These are phyloP conservation scores for Moniliophthora roreri DNA, from an alignment of 1,284 basidiomycete genomes.

Conservation along the genomic window DNA sequence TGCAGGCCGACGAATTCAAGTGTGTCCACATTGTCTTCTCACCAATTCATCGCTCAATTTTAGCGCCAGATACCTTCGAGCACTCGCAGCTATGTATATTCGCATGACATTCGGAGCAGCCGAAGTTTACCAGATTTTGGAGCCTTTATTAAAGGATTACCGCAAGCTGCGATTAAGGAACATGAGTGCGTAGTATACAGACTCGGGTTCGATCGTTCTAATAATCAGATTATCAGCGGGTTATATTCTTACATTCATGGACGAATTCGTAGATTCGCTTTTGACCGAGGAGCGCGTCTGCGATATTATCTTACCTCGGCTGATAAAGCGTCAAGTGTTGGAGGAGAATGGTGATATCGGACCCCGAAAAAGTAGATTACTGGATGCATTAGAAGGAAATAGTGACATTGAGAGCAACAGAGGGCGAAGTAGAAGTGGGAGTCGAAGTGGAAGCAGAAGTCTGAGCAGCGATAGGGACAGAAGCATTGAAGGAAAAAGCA, in stretches of 20 bases:
- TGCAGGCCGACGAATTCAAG: slow-evolving; percentile 98
- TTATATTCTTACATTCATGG: slow-evolving; percentile 63
- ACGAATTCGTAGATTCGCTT: slow-evolving; percentile 89
- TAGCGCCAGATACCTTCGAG: slow-evolving; percentile 79
- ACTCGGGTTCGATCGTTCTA: too few species aligned
- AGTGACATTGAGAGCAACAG: slow-evolving; percentile 48
- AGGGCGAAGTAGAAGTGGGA: slow-evolving; percentile 33
- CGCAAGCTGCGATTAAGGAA: slow-evolving; percentile 84
- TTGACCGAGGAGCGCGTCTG: slow-evolving; percentile 91
- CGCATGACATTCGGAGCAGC: slow-evolving; percentile 90
- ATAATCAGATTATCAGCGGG: slow-evolving; percentile 26
- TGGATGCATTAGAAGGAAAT: slow-evolving; percentile 80
- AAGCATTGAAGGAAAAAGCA: slow-evolving; percentile 24
- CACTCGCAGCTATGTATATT: slow-evolving; percentile 92
- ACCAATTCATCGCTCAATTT: background rate
- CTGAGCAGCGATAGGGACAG: slow-evolving; percentile 29
- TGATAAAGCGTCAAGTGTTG: slow-evolving; percentile 83
- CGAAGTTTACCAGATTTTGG: slow-evolving; percentile 91
- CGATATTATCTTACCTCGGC: slow-evolving; percentile 92
- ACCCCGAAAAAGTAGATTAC: slow-evolving; percentile 75
- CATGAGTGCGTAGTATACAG: slow-evolving; percentile 56
- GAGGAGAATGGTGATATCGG: slow-evolving; percentile 92
- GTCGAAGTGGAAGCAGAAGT: slow-evolving; percentile 28
- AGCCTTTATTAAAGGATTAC: slow-evolving; percentile 93
- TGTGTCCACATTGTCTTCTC: slow-evolving; percentile 40